Percentiles rank a stretch among this genome's conserved stretches.
phyloP scores from a whole-genome alignment of 352 stramenopile species.

The Globisporangium yorkense region DNA sequence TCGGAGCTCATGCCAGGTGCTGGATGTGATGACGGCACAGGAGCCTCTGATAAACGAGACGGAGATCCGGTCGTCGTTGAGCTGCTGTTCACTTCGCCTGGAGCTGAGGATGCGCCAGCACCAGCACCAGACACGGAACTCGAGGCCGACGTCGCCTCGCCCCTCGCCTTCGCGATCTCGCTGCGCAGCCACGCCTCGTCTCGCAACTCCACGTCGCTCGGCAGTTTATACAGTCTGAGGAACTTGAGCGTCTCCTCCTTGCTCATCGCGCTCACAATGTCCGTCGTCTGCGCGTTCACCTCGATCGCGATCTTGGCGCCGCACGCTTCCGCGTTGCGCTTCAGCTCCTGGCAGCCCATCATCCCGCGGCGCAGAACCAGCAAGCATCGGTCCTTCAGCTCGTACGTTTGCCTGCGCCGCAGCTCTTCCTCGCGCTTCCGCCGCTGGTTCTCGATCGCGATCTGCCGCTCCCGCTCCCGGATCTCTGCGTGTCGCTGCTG shows the following conservation, averaged over 20 bases:
- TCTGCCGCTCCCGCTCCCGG: slow-evolving; percentile 11
- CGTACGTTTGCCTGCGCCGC: slow-evolving; percentile 35
- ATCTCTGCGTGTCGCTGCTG: background rate
- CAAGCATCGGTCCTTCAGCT: slow-evolving; percentile 50
- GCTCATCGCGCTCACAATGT: slow-evolving; percentile 73
- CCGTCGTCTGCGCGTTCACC: slow-evolving; percentile 66
- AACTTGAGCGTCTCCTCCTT: slow-evolving; percentile 53
- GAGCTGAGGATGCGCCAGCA: too few relatives aligned
- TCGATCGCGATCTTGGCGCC: slow-evolving; percentile 71
- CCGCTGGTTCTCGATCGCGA: slow-evolving; percentile 11
- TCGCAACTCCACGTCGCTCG: slow-evolving; percentile 60
- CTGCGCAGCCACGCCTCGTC: slow-evolving; percentile 63
- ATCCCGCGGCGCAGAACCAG: slow-evolving; percentile 70
- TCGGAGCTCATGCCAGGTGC: slow-evolving; percentile 26
- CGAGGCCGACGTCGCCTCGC: background rate
- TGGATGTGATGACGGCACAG: background rate
- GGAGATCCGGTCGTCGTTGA: background rate
- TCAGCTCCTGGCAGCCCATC: slow-evolving; percentile 63
- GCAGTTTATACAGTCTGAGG: slow-evolving; percentile 64
- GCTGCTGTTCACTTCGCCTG: background rate
- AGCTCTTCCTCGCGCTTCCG: slow-evolving; percentile 5
- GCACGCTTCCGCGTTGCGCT: slow-evolving; percentile 45
- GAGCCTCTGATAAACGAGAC: background rate
- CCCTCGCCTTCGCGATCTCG: slow-evolving; percentile 58
- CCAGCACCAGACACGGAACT: slow-evolving; percentile 5